Evolutionary conservation across 768 basidiomycete genomes (phyloP).

Genomic region (Piloderma croceum): DNA sequence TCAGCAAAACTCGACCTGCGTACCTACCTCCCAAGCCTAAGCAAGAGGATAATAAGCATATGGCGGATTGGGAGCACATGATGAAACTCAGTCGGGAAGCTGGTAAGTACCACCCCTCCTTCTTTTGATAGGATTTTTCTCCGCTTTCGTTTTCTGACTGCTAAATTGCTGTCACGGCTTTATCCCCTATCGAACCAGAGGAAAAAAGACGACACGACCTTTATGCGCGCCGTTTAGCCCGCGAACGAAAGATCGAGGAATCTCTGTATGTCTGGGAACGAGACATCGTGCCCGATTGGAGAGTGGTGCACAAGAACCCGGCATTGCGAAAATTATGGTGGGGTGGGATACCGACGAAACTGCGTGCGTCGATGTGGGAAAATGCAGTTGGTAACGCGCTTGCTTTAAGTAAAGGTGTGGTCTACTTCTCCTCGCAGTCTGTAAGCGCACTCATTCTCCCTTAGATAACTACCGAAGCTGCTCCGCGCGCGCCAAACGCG

Average conservation of each 20-base stretch:
- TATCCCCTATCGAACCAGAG: conserved; percentile 46
- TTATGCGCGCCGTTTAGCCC: conserved; percentile 54
- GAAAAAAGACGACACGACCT: conserved; percentile 63
- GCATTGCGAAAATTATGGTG: conserved; percentile 75
- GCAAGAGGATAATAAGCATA: conserved; percentile 76
- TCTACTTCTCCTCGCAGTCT: conserved; percentile 8
- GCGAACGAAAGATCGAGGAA: conserved; percentile 66
- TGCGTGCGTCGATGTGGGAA: conserved; percentile 80
- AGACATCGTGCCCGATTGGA: conserved; percentile 80
- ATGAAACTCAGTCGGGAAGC: conserved; percentile 73
- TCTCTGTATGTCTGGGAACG: conserved; percentile 72
- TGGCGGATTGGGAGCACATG: conserved; percentile 84
- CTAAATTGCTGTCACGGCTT: too few species aligned
- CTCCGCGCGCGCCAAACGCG: conserved; percentile 67
- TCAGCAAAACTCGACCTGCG: conserved; percentile 78
- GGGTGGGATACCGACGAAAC: conserved; percentile 79
- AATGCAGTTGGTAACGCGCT: conserved; percentile 79
- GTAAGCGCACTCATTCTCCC: conserved; percentile 6
- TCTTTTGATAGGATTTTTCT: too few species aligned
- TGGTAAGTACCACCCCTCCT: conserved; percentile 45
- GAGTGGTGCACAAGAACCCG: conserved; percentile 60
- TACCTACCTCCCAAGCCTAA: conserved; percentile 81
- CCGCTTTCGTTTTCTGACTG: conserved; percentile 1
- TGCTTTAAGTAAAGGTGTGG: conserved; percentile 72
- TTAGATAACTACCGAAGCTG: conserved; percentile 71